These are phyloP conservation scores for Penicillium aurantiogriseum DNA, from an alignment of 2,329 filamentous ascomycete genomes.

Conservation along the genomic window DNA sequence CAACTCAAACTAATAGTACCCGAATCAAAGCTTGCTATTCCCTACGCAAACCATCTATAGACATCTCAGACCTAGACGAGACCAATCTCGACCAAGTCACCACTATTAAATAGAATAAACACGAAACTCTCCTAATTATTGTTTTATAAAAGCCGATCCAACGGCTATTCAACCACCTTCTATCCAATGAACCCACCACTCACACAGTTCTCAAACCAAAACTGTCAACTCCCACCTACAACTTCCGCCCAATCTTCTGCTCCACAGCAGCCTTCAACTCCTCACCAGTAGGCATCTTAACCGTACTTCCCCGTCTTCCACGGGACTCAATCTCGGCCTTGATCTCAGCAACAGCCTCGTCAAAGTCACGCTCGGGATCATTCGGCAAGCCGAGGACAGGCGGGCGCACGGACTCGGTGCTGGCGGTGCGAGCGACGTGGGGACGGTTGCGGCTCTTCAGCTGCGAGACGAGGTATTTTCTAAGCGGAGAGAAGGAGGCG, in stretches of 20 bases:
- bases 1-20: background rate
- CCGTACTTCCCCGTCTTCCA: constrained; percentile 47
- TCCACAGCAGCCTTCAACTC: constrained; percentile 56
- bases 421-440: constrained; percentile 47
- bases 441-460: constrained; percentile 57
- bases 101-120: background rate
- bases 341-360: constrained; percentile 75
- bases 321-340: constrained; percentile 67
- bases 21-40: background rate
- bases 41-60: background rate
- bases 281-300: constrained; percentile 46
- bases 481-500: constrained; percentile 64
- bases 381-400: constrained; percentile 75
- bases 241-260: constrained; percentile 50
- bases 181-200: background rate
- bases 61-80: background rate
- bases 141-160: background rate
- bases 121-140: background rate
- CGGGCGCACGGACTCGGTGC: constrained; percentile 59
- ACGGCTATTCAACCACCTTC: background rate
- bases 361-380: constrained; percentile 72
- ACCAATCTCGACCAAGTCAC: background rate
- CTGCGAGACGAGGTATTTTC: constrained; percentile 56
- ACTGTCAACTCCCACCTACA: constrained; percentile 16
- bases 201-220: background rate